Evolutionary conservation across 176 grass and related monocot species (phyloP).

Genomic region (Cocos nucifera): DNA sequence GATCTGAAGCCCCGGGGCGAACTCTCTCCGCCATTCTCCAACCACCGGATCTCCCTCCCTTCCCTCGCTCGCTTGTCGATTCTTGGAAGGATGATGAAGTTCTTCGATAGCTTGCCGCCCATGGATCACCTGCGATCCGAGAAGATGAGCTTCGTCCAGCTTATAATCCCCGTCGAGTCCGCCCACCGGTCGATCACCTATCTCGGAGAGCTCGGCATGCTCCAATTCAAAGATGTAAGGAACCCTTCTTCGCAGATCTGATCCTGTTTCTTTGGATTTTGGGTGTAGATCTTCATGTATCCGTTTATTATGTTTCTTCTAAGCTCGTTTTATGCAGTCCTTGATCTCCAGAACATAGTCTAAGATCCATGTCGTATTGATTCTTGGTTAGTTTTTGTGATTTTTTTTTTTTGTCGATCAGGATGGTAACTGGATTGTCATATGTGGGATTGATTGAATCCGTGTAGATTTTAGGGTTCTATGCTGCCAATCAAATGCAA

Average conservation of each 20-base stretch:
- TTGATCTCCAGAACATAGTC: too few species aligned
- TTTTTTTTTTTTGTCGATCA: too few species aligned
- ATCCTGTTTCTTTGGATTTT: not conserved
- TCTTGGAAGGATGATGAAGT: slow-evolving; percentile 51
- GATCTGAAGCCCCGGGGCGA: slow-evolving; percentile 31
- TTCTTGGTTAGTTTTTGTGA: too few species aligned
- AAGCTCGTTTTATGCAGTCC: too few species aligned
- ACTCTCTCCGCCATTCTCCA: slow-evolving; percentile 4
- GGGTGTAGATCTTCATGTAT: not conserved
- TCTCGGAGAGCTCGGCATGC: slow-evolving; percentile 90
- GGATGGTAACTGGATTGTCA: too few species aligned
- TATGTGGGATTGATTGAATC: too few species aligned
- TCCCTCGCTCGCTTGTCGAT: slow-evolving; percentile 30
- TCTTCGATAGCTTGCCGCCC: slow-evolving; percentile 69
- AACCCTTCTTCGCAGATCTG: slow-evolving; percentile 10
- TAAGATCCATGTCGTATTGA: too few species aligned
- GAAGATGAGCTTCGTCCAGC: slow-evolving; percentile 96
- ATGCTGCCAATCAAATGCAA: too few species aligned
- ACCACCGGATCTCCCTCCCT: not conserved
- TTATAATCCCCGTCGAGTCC: slow-evolving; percentile 92
- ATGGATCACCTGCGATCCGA: slow-evolving; percentile 98
- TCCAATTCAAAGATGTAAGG: slow-evolving; percentile 99
- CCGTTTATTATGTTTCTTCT: not conserved
- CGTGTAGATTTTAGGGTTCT: too few species aligned
- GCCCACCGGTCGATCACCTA: slow-evolving; percentile 79